Evolutionary conservation across 768 basidiomycete genomes (phyloP).

Genomic region (Porphyrellus cyaneotinctus): DNA sequence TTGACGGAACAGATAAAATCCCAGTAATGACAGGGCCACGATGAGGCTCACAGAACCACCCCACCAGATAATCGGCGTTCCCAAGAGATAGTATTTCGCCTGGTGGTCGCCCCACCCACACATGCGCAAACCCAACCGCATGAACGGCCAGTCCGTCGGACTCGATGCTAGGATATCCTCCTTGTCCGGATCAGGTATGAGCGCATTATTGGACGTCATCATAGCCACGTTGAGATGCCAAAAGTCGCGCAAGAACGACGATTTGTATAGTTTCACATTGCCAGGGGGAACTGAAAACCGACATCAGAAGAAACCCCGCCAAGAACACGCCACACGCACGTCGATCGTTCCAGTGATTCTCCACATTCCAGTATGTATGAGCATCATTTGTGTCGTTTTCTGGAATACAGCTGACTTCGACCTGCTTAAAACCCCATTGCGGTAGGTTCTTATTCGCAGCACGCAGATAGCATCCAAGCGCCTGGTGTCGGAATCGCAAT

Average conservation of each 20-base stretch:
- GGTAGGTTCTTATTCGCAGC: slow-evolving; percentile 88
- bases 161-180: slow-evolving; percentile 94
- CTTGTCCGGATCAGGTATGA: slow-evolving; percentile 96
- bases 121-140: slow-evolving; percentile 90
- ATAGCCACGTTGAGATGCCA: slow-evolving; percentile 95
- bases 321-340: slow-evolving; percentile 48
- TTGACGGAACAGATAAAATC: slow-evolving; percentile 69
- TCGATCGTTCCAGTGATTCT: slow-evolving; percentile 94
- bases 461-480: slow-evolving; percentile 80
- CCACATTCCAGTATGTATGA: slow-evolving; percentile 98
- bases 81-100: slow-evolving; percentile 89
- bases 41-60: slow-evolving; percentile 58
- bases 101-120: slow-evolving; percentile 91
- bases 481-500: slow-evolving; percentile 74
- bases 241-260: slow-evolving; percentile 94
- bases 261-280: slow-evolving; percentile 76
- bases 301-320: not conserved
- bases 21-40: slow-evolving; percentile 47
- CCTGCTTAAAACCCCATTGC: slow-evolving; percentile 99
- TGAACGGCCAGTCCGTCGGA: slow-evolving; percentile 91
- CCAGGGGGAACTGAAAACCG: slow-evolving; percentile 67
- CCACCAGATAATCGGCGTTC: slow-evolving; percentile 83
- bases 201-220: slow-evolving; percentile 99
- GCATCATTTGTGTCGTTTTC: slow-evolving; percentile 75
- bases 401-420: slow-evolving; percentile 92